These are phyloP conservation scores for Lycium ferocissimum DNA, from an alignment of 257 asterid species.

Conservation along the genomic window DNA sequence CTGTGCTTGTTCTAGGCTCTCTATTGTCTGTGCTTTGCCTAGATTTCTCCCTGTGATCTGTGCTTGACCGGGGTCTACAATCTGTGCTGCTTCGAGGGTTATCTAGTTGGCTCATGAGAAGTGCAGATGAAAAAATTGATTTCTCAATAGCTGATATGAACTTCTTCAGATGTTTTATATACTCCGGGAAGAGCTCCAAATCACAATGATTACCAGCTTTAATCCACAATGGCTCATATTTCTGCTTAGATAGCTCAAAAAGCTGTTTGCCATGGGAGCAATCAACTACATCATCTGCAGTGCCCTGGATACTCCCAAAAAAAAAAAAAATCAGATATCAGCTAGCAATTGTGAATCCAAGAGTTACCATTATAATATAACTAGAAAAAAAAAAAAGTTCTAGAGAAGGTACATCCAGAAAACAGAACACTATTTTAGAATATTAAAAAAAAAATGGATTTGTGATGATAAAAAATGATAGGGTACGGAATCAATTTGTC, in stretches of 20 bases:
- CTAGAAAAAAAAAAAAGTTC: neutral
- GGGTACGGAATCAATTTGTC: neutral
- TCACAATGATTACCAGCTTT: constrained; percentile 94
- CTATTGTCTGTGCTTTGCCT: constrained; percentile 78
- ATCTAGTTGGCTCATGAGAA: constrained; percentile 55
- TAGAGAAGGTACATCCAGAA: neutral
- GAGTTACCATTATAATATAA: neutral
- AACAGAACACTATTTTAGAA: neutral
- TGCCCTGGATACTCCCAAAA: constrained; percentile 60
- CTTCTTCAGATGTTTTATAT: constrained; percentile 88
- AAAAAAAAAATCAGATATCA: neutral
- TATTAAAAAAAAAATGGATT: too few species aligned
- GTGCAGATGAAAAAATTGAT: constrained; percentile 50
- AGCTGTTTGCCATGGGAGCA: constrained; percentile 94
- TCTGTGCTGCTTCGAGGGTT: constrained; percentile 69
- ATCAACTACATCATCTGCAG: constrained; percentile 90
- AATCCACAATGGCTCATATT: constrained; percentile 95
- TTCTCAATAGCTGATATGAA: constrained; percentile 80
- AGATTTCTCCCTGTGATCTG: constrained; percentile 78
- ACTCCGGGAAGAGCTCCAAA: constrained; percentile 91
- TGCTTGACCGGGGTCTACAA: constrained; percentile 75
- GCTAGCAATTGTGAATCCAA: constrained; percentile 18
- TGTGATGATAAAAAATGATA: neutral
- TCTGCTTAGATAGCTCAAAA: constrained; percentile 87
- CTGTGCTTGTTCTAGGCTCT: constrained; percentile 70